Conservation (phyloP, 345 rosid genomes). For the Citrus unshiu region DNA sequence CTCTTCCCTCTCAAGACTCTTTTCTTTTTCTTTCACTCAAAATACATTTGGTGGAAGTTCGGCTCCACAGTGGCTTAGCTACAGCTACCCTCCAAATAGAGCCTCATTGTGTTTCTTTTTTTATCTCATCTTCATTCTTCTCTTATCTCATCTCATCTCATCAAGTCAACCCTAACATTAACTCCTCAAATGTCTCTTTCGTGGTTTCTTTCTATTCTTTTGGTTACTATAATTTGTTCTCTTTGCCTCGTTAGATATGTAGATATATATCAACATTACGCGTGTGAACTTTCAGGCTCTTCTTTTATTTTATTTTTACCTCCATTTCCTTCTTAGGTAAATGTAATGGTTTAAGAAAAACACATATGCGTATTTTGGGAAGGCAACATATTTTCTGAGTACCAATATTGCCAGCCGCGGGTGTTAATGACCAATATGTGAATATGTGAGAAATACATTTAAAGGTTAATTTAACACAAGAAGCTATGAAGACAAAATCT, state of each 20-base stretch:
- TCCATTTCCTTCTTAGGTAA: neutral
- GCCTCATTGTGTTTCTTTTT: neutral
- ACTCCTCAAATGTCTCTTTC: conserved; percentile 25
- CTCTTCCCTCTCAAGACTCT: conserved; percentile 38
- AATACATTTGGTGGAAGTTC: conserved; percentile 22
- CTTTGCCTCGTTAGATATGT: neutral
- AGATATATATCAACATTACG: neutral
- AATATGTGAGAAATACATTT: too few relatives aligned
- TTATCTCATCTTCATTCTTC: neutral
- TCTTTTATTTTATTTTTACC: too few relatives aligned
- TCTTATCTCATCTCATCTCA: conserved; percentile 16
- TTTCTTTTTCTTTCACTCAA: neutral
- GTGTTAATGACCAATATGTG: too few relatives aligned
- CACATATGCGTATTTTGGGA: neutral
- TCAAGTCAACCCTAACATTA: conserved; percentile 28
- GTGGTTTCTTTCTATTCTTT: neutral
- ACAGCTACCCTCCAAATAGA: neutral
- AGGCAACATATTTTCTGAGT: too few relatives aligned
- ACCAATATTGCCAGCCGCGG: too few relatives aligned
- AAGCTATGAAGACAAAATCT: conserved; percentile 13
- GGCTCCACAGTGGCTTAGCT: conserved; percentile 29
- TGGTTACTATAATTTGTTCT: neutral
- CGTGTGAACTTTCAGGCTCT: neutral
- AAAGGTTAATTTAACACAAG: neutral
- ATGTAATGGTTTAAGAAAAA: neutral